phyloP scores from a whole-genome alignment of 2,329 filamentous ascomycete species.

The Aspergillus bombycis region DNA sequence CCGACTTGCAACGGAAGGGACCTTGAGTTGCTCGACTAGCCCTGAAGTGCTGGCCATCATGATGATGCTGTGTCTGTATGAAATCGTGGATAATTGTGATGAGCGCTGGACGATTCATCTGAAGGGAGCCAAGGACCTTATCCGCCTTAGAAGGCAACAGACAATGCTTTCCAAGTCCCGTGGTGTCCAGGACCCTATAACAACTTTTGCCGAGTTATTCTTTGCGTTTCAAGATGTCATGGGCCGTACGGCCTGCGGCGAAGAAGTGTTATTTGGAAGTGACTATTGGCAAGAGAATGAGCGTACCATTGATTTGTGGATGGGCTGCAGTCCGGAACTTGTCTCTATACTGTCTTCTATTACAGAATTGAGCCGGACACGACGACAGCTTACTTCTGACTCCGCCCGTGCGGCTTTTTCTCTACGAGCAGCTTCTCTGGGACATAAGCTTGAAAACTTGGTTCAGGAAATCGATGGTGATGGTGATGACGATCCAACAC shows the following conservation, averaged over 20 bases:
- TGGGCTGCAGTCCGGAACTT: slow-evolving; percentile 53
- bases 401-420: slow-evolving; percentile 31
- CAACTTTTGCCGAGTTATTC: slow-evolving; percentile 49
- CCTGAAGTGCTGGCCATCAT: slow-evolving; percentile 47
- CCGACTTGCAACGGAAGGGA: slow-evolving; percentile 34
- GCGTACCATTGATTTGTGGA: slow-evolving; percentile 49
- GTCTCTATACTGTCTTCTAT: slow-evolving; percentile 52
- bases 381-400: slow-evolving; percentile 31
- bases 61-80: slow-evolving; percentile 52
- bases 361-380: slow-evolving; percentile 49
- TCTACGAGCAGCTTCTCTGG: slow-evolving; percentile 38
- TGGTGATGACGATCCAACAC: slow-evolving; percentile 34
- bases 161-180: slow-evolving; percentile 15
- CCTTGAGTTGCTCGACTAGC: slow-evolving; percentile 30
- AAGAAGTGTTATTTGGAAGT: slow-evolving; percentile 50
- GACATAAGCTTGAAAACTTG: slow-evolving; percentile 36
- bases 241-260: slow-evolving; percentile 54
- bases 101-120: slow-evolving; percentile 53
- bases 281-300: slow-evolving; percentile 51
- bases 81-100: slow-evolving; percentile 50
- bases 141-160: slow-evolving; percentile 42
- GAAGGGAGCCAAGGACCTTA: slow-evolving; percentile 52
- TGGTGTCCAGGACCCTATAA: slow-evolving; percentile 28
- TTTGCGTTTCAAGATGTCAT: slow-evolving; percentile 58
- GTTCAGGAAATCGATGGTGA: slow-evolving; percentile 36